These are phyloP conservation scores for Citrus cavaleriei DNA, from an alignment of 345 rosid species.

Conservation along the genomic window DNA sequence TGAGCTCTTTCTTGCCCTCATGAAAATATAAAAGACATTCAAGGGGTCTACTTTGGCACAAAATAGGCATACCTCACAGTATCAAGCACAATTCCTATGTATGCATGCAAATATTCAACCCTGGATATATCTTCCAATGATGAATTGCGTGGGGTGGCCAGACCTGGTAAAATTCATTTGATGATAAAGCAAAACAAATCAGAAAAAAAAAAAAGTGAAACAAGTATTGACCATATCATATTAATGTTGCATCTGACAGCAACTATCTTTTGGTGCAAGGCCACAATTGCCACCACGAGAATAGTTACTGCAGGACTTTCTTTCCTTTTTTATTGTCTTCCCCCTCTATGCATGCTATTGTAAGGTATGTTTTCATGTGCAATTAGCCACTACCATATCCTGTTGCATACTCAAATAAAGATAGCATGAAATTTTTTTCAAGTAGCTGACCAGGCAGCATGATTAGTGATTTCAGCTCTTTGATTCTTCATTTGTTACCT, in stretches of 20 bases:
- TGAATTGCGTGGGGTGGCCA: slow-evolving; percentile 15
- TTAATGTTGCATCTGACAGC: not conserved
- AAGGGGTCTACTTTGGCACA: not conserved
- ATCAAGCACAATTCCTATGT: slow-evolving; percentile 38
- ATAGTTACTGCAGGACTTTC: too few species aligned
- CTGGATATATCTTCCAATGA: slow-evolving; percentile 35
- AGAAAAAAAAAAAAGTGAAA: not conserved
- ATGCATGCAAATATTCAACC: slow-evolving; percentile 25
- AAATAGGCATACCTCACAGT: slow-evolving; percentile 29
- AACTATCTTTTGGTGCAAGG: too few species aligned
- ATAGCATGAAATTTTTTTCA: too few species aligned
- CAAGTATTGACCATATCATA: not conserved
- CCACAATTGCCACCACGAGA: too few species aligned
- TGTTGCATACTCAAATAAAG: not conserved
- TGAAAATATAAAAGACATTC: not conserved
- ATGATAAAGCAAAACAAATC: not conserved
- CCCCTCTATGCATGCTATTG: not conserved
- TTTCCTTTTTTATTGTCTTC: too few species aligned
- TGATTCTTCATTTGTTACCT: not conserved
- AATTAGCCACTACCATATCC: not conserved
- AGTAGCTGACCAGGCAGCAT: too few species aligned
- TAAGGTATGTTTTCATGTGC: not conserved
- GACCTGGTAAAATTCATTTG: slow-evolving; percentile 25
- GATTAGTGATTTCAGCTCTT: not conserved
- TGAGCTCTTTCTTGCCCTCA: not conserved